phyloP scores from a whole-genome alignment of 129 eudicot genomes.

The Glebionis coronaria region DNA sequence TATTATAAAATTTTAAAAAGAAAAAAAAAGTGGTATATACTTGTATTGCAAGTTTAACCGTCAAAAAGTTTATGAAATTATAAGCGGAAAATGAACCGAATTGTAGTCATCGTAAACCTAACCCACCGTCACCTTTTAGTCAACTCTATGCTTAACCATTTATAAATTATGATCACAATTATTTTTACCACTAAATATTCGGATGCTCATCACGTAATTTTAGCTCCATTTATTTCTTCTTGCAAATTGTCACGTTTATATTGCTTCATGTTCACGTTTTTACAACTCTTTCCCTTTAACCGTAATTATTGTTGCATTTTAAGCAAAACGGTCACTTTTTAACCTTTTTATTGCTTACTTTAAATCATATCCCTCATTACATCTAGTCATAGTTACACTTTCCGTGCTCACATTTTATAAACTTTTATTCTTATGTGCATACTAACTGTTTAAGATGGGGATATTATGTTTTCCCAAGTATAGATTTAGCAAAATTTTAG shows the following conservation, averaged over 20 bases:
- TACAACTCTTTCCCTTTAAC: constrained; percentile 43
- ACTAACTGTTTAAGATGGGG: constrained; percentile 34
- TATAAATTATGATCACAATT: not conserved
- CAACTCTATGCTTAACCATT: constrained; percentile 25
- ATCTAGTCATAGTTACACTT: constrained; percentile 1
- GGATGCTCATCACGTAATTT: constrained; percentile 22
- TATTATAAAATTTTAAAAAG: too few relatives aligned
- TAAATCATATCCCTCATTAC: constrained; percentile 16
- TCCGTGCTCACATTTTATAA: too few relatives aligned
- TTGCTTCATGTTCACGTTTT: constrained; percentile 39
- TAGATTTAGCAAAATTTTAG: constrained; percentile 59
- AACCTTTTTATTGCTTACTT: constrained; percentile 11
- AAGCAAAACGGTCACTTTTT: constrained; percentile 30
- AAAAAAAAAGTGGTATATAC: not conserved
- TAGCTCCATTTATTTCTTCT: constrained; percentile 11
- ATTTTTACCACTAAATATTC: constrained; percentile 18
- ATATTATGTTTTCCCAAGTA: constrained; percentile 51
- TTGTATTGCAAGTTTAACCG: constrained; percentile 35
- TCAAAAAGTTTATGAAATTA: constrained; percentile 9
- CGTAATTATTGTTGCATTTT: not conserved
- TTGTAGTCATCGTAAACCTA: constrained; percentile 34
- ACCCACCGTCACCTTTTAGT: constrained; percentile 35
- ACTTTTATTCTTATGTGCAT: too few relatives aligned
- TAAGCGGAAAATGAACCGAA: constrained; percentile 21
- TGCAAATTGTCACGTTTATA: constrained; percentile 23